phyloP scores from a whole-genome alignment of 495 filamentous ascomycete genomes.

The Penicillium goetzii region DNA sequence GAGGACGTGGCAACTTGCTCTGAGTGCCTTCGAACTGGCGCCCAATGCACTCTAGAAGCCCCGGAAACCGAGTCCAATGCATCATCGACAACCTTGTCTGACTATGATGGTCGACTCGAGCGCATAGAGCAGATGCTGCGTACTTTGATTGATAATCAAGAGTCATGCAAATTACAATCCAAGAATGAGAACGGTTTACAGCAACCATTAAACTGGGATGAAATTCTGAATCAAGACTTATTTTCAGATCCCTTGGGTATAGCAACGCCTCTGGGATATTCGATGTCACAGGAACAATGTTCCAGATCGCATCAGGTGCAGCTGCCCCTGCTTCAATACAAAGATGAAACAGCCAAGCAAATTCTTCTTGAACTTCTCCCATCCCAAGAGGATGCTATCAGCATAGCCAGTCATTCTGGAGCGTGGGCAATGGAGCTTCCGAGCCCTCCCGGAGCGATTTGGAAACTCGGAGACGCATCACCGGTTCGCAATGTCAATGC shows the following conservation, averaged over 20 bases:
- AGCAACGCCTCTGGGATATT: not conserved
- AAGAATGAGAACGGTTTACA: not conserved
- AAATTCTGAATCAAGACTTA: not conserved
- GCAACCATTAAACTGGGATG: not conserved
- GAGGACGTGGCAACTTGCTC: not conserved
- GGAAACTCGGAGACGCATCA: not conserved
- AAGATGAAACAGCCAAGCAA: constrained; percentile 1
- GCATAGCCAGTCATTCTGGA: not conserved
- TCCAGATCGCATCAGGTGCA: not conserved
- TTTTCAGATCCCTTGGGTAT: not conserved
- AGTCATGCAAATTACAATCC: not conserved
- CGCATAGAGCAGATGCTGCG: constrained; percentile 2
- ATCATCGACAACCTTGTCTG: not conserved
- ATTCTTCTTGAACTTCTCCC: not conserved
- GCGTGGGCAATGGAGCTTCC: constrained; percentile 1
- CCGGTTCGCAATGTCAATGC: not conserved
- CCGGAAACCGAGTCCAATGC: not conserved
- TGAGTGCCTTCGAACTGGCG: not conserved
- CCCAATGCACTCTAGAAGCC: not conserved
- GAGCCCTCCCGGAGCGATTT: not conserved
- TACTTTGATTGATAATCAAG: not conserved
- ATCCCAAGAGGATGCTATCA: not conserved
- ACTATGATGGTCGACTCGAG: not conserved
- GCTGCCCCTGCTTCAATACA: not conserved
- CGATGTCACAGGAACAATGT: not conserved